Evolutionary conservation across 192 early-diverging fungal species (phyloP).

Genomic region (Coemansia sp.): DNA sequence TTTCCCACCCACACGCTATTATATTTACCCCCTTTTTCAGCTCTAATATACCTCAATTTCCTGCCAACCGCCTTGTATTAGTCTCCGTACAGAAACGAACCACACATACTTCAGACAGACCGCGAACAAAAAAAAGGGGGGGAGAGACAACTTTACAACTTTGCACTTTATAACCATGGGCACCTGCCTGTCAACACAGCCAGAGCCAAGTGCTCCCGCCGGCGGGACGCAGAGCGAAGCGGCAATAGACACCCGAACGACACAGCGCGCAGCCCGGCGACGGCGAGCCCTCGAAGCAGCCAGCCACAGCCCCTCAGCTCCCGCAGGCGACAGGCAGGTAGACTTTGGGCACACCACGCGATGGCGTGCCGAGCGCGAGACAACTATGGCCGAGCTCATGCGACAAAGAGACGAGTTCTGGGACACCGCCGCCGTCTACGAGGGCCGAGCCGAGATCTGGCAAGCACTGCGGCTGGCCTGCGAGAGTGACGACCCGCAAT

Average conservation of each 20-base stretch:
- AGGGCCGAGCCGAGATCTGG: constrained; percentile 76
- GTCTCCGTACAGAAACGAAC: too few species aligned
- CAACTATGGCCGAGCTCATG: constrained; percentile 33
- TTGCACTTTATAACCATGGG: background rate
- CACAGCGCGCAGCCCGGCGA: background rate
- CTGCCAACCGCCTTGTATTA: background rate
- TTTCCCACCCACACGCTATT: background rate
- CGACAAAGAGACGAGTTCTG: constrained; percentile 66
- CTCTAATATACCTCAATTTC: background rate
- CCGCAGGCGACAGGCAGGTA: background rate
- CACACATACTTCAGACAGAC: background rate
- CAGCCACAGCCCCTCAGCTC: background rate
- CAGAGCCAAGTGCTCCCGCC: background rate
- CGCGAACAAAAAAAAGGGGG: background rate
- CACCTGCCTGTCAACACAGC: background rate
- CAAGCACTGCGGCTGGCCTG: constrained; percentile 66
- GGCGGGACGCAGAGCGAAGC: background rate
- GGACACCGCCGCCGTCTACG: constrained; percentile 73
- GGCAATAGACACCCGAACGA: background rate
- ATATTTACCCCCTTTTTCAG: background rate
- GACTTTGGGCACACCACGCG: constrained; percentile 23
- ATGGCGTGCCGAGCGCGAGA: constrained; percentile 15
- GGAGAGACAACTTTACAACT: background rate
- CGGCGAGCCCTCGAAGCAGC: background rate
- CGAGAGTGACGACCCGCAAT: constrained; percentile 47